A percentile compares a stretch with the other conserved stretches of the same genome.
These are phyloP conservation scores for Saturnispora serradocipensis DNA, from an alignment of 805 yeast species.

Conservation along the genomic window DNA sequence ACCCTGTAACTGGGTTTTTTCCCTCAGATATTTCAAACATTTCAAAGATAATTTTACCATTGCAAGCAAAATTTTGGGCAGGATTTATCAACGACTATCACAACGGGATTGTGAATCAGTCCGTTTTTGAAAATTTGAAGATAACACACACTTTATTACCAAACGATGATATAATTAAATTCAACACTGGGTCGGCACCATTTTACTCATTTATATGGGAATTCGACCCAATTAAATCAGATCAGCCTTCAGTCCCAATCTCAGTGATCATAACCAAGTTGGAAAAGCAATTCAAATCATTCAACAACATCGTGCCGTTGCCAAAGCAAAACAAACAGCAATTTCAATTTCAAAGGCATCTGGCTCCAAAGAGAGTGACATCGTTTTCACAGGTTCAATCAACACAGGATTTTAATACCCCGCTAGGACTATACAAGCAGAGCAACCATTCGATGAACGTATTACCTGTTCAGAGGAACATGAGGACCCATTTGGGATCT, in stretches of 20 bases:
- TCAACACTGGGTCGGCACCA: constrained; percentile 15
- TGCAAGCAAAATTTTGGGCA: constrained; percentile 27
- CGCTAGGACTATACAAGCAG: constrained; percentile 2
- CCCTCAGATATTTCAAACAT: constrained; percentile 13
- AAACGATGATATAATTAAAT: constrained; percentile 22
- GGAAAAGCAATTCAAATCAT: neutral
- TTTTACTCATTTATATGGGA: constrained; percentile 27
- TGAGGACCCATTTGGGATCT: constrained; percentile 6
- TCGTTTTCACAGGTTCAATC: neutral
- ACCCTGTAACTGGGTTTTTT: constrained; percentile 25
- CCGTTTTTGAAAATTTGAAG: constrained; percentile 18
- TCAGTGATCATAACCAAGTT: constrained; percentile 17
- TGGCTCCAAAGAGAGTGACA: neutral
- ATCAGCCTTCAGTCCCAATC: constrained; percentile 19
- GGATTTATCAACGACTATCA: constrained; percentile 23
- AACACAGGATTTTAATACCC: neutral
- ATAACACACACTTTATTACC: constrained; percentile 24
- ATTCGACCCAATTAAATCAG: constrained; percentile 14
- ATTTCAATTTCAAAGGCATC: constrained; percentile 1
- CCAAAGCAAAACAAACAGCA: constrained; percentile 1
- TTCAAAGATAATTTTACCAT: constrained; percentile 23
- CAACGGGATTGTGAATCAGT: constrained; percentile 22
- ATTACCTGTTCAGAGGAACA: constrained; percentile 1
- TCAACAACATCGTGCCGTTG: neutral
- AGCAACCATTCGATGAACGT: neutral